A percentile compares a stretch with the other conserved stretches of the same genome.
Conservation (phyloP, 257 asterid species). For the Rauvolfia tetraphylla region DNA sequence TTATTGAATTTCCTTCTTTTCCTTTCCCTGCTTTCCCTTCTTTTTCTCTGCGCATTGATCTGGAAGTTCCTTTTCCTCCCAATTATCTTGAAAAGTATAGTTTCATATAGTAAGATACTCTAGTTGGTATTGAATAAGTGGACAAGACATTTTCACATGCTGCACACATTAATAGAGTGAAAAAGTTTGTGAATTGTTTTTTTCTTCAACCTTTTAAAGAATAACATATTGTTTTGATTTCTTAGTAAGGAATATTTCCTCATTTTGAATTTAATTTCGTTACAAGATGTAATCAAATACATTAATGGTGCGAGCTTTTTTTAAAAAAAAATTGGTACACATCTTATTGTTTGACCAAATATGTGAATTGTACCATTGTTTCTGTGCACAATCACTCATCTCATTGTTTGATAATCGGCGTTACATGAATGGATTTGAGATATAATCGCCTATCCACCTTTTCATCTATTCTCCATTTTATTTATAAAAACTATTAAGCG, state of each 20-base stretch:
- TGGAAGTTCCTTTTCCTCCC: not conserved
- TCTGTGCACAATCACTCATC: no score
- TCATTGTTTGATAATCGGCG: no score
- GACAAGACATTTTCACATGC: constrained; percentile 5
- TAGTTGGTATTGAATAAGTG: not conserved
- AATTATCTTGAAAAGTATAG: not conserved
- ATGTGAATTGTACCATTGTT: no score
- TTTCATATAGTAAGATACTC: not conserved
- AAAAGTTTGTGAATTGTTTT: not conserved
- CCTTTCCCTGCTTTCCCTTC: not conserved
- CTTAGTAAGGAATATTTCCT: not conserved
- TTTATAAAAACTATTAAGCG: no score
- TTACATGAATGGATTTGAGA: no score
- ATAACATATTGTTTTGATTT: not conserved
- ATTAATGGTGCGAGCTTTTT: no score
- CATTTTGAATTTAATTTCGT: not conserved
- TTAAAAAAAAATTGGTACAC: no score
- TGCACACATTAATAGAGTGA: not conserved
- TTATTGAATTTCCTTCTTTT: not conserved
- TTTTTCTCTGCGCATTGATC: not conserved
- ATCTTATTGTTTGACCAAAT: no score
- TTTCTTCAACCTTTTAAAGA: not conserved
- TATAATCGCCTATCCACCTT: no score
- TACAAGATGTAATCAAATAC: no score
- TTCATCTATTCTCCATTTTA: no score